Percentiles rank a stretch among this genome's conserved stretches.
phyloP scores from a whole-genome alignment of 176 grass and related monocot genomes.

The Bothriochloa decipiens region DNA sequence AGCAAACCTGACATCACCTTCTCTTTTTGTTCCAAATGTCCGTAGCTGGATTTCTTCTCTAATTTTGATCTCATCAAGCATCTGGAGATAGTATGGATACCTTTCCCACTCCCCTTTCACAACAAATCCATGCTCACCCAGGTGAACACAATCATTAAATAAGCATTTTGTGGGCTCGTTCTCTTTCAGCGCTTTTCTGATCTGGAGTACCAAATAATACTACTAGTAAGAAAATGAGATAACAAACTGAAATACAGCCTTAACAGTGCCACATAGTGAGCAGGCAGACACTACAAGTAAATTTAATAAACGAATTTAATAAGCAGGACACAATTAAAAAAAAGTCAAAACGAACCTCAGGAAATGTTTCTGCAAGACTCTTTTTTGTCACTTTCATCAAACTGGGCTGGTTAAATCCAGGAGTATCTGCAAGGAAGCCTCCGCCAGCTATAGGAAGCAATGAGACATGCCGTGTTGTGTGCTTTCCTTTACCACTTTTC shows the following conservation, averaged over 20 bases:
- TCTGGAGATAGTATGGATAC: slow-evolving; percentile 91
- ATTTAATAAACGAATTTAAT: too few relatives aligned
- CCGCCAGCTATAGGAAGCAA: slow-evolving; percentile 78
- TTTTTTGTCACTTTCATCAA: slow-evolving; percentile 90
- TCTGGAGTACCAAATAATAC: slow-evolving; percentile 54
- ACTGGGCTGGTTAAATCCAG: slow-evolving; percentile 97
- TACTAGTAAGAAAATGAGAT: slow-evolving; percentile 21
- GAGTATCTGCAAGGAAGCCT: slow-evolving; percentile 95
- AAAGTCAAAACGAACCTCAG: slow-evolving; percentile 59
- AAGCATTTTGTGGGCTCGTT: slow-evolving; percentile 69
- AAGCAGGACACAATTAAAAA: not conserved
- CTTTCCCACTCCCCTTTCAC: slow-evolving; percentile 95
- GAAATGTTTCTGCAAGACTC: slow-evolving; percentile 77
- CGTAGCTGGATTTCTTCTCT: slow-evolving; percentile 89
- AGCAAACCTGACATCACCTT: slow-evolving; percentile 83
- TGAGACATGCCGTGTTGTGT: slow-evolving; percentile 94
- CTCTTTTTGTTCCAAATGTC: slow-evolving; percentile 94
- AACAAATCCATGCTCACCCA: slow-evolving; percentile 87
- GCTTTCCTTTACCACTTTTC: slow-evolving; percentile 93
- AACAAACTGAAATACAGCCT: not conserved
- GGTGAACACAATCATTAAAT: slow-evolving; percentile 88
- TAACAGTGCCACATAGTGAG: not conserved
- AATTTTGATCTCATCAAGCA: slow-evolving; percentile 98
- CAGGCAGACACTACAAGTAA: slow-evolving; percentile 16
- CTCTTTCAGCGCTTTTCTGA: slow-evolving; percentile 67